Base-by-base conservation (phyloP, 306 rosid species). In the Abrus pulchellus region DNA sequence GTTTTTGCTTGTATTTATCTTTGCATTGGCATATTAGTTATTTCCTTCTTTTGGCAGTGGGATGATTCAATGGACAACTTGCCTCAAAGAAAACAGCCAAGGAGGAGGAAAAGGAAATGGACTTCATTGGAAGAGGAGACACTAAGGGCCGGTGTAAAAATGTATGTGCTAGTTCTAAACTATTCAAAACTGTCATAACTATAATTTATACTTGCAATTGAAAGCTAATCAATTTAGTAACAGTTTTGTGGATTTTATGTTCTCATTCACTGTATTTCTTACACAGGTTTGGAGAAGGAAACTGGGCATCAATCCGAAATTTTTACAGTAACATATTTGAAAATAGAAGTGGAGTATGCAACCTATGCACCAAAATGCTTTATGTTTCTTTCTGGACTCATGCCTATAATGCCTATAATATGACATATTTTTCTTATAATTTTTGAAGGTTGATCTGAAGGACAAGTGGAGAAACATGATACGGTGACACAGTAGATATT, bases 391-490 rank as follows among this genome's bases (percentile, higher is more conserved):
- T 55, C 5, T 43, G 62, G 76, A 30, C 54, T 20, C 67, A 3
- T 76, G 69, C 34, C 41, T 32, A 30, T n/a, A 60, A 32, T 81
- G 69, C 34, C 41, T 32, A 30, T n/a, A 60, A 32, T 81, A 36
- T 72, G 47, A 77, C 27, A 27, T 34, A 13, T 28, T 41, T 13
- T 34, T 33, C 45, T 29, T 14, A 13, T 34, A 9, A 7, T 7
- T 7, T 43, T 70, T 60, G 36, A 77, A 93, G 99, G 99, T 90
- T 73, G 97, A 95, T 90, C 78, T 95, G 72, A 95, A 95, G 88
- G 99, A 95, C 83, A 93, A 93, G 59, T 95, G 98, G 99, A 84
- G 97, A 82, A 95, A 93, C 73, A 77, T 95, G 97, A 72, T 79
- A 5, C 80, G 87, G 65, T 83, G 73, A 67, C 60, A 20, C 6